Evolutionary conservation across 352 stramenopile species (phyloP).

Genomic region (Phytophthora capsici): DNA sequence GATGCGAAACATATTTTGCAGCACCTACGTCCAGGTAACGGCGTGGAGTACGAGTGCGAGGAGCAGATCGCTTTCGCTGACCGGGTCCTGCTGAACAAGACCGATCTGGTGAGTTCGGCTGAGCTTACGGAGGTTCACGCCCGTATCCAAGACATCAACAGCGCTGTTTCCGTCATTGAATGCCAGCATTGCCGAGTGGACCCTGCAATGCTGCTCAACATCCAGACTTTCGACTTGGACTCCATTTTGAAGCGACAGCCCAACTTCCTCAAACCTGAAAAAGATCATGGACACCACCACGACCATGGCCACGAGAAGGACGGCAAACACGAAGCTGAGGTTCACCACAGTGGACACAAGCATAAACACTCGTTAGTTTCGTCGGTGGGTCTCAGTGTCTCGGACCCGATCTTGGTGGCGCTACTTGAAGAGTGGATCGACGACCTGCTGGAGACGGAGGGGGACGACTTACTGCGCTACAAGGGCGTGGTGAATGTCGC

Average conservation of each 20-base stretch:
- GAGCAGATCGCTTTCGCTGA: constrained; percentile 97
- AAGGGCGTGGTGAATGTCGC: constrained; percentile 95
- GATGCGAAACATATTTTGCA: constrained; percentile 94
- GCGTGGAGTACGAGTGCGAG: constrained; percentile 85
- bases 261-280: constrained; percentile 54
- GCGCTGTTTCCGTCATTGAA: constrained; percentile 51
- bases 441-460: constrained; percentile 89
- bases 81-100: constrained; percentile 97
- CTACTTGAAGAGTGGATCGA: constrained; percentile 97
- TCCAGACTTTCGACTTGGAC: constrained; percentile 57
- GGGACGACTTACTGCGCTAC: constrained; percentile 92
- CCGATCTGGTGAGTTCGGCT: constrained; percentile 90
- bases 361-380: constrained; percentile 53
- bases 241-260: constrained; percentile 58
- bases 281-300: constrained; percentile 18
- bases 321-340: constrained; percentile 12
- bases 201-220: constrained; percentile 45
- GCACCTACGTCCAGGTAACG: constrained; percentile 62
- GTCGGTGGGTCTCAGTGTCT: constrained; percentile 46
- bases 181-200: constrained; percentile 58
- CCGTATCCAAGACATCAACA: constrained; percentile 59
- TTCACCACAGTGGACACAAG: constrained; percentile 35
- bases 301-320: constrained; percentile 9
- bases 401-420: constrained; percentile 81
- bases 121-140: constrained; percentile 59